These are phyloP conservation scores for Pyrus communis DNA, from an alignment of 306 rosid species.

Conservation along the genomic window DNA sequence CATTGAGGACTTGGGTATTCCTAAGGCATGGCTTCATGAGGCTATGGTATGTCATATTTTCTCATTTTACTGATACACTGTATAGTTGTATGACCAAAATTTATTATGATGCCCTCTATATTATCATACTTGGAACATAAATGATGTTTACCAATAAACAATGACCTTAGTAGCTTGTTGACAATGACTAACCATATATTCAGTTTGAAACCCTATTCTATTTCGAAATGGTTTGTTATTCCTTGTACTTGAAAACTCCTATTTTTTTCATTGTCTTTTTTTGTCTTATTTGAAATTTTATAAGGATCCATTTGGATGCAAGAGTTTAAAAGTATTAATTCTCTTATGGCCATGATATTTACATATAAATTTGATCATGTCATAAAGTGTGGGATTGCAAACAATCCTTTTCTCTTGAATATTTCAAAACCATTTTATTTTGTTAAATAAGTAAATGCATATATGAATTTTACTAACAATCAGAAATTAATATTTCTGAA, in stretches of 20 bases:
- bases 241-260: neutral
- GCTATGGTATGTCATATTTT: conserved; percentile 67
- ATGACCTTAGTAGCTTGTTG: neutral
- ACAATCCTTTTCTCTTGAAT: neutral
- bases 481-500: too few species aligned
- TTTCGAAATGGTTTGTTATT: neutral
- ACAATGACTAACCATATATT: neutral
- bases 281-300: neutral
- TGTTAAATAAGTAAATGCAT: neutral
- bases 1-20: conserved; percentile 83
- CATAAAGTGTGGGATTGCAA: neutral
- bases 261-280: neutral
- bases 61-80: neutral
- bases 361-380: neutral
- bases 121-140: neutral
- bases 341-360: neutral
- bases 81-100: neutral
- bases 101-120: neutral
- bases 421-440: neutral
- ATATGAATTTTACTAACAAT: neutral
- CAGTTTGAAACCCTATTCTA: neutral
- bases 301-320: neutral
- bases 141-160: neutral
- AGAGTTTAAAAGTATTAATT: neutral
- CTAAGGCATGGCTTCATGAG: conserved; percentile 84